Evolutionary conservation across 2,329 filamentous ascomycete species (phyloP), one percentile per base, ranked within the genome.

Genomic region (Daldinia eschscholtzii): DNA sequence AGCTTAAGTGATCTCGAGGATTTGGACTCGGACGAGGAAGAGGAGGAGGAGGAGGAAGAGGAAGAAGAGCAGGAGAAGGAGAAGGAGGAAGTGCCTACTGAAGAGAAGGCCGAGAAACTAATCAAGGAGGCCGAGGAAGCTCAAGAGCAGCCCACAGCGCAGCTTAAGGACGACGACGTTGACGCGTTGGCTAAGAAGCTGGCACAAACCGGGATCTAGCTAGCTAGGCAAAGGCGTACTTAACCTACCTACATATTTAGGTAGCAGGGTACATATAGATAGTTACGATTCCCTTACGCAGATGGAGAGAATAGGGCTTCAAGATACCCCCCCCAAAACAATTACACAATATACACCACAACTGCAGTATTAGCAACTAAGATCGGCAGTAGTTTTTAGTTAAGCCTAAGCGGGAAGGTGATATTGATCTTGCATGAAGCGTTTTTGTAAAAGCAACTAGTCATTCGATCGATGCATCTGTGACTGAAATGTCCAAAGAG

Each of bases 1-100:
- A 92, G 92, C 76, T 87, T 97, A 50, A 92, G 92, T 74, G 94
- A 98, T 74, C 88, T 98, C 1, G 93, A 95, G 74, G 92, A 93
- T 9, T 87, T 89, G 12, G 88, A 87, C 64, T 91, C 88, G 0
- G 90, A 92, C 4, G 89, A 91, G 26, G 90, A 91, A 2, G 91
- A 90, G 12, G 90, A 90, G 13, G 87, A 89, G 26, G 89, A 89
- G 6, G 89, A 89, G 6, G 90, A 92, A 1, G 89, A 91, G 41
- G 82, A 84, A 6, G 0, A 89, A 6, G 89, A 89, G 6, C 89
- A 90, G 1, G 90, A 91, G 6, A 91, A 91, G 18, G 90, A 92
- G 2, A 89, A 91, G 41, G 82, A 84, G 44, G 81, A 84, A 23
- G 84, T 88, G 73, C 81, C 53, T 41, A n/a, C 85, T 23, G 85